Percentiles rank a stretch among this genome's conserved stretches.
These are phyloP conservation scores for Ophiocytium majus DNA, from an alignment of 352 stramenopile genomes.

Conservation along the genomic window DNA sequence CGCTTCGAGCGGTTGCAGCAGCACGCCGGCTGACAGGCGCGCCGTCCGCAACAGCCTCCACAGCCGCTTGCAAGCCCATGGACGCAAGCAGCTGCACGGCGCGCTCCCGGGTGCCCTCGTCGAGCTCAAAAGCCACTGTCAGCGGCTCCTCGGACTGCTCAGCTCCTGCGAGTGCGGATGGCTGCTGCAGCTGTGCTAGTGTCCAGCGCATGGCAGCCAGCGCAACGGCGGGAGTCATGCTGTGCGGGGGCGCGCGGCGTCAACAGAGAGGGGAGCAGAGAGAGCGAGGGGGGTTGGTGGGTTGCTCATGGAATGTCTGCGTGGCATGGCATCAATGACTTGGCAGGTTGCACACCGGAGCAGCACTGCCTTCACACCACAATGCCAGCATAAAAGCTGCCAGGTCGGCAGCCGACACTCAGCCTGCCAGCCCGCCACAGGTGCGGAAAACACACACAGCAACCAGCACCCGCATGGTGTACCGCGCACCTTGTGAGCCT, in stretches of 20 bases:
- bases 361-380: no score
- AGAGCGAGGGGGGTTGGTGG: no score
- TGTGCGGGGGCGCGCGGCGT: no score
- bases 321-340: no score
- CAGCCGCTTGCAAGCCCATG: neutral
- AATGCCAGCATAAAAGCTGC: no score
- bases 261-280: no score
- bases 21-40: neutral
- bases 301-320: no score
- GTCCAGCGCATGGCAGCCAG: constrained; percentile 9
- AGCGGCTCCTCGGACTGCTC: neutral
- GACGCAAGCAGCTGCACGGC: neutral
- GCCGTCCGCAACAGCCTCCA: neutral
- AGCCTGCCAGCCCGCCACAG: no score
- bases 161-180: neutral
- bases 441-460: neutral
- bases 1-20: neutral
- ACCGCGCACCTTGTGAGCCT: neutral
- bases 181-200: neutral
- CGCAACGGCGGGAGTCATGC: constrained; percentile 12
- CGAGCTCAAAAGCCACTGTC: constrained; percentile 5
- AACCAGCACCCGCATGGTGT: neutral
- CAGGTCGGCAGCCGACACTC: no score
- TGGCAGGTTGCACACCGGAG: no score
- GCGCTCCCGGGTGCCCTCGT: neutral